Percentiles rank a stretch among this genome's conserved stretches.
Evolutionary conservation across 306 rosid genomes (phyloP).

Genomic region (Leucaena leucocephala): DNA sequence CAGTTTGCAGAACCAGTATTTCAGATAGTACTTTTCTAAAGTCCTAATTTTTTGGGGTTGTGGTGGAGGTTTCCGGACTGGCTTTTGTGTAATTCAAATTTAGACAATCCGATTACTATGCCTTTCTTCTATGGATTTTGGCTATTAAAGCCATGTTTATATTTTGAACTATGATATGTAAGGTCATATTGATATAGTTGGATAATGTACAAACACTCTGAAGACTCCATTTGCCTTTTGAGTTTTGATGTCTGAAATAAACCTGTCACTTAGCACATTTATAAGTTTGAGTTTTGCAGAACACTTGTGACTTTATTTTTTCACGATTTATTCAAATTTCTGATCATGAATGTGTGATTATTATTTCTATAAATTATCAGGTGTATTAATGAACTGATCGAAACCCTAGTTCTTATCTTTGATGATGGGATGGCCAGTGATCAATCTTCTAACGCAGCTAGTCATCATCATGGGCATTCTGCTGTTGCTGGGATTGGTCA

Average conservation of each 20-base stretch:
- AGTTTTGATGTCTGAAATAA: constrained; percentile 23
- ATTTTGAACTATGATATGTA: not conserved
- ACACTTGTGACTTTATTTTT: constrained; percentile 2
- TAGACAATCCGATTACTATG: not conserved
- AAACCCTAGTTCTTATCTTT: constrained; percentile 59
- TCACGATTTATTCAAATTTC: constrained; percentile 21
- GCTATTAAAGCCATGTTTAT: constrained; percentile 1
- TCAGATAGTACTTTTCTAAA: not conserved
- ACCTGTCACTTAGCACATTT: constrained; percentile 6
- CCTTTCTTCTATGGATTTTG: constrained; percentile 9
- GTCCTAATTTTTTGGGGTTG: not conserved
- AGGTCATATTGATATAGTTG: constrained; percentile 2
- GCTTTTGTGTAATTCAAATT: constrained; percentile 11
- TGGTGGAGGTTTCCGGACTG: not conserved
- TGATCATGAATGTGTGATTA: constrained; percentile 14
- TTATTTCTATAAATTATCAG: constrained; percentile 48
- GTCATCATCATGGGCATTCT: constrained; percentile 54
- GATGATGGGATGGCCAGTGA: constrained; percentile 51
- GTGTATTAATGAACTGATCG: constrained; percentile 83
- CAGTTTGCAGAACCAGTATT: constrained; percentile 17
- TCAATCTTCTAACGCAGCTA: constrained; percentile 51
- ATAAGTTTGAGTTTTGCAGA: not conserved
- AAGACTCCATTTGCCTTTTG: constrained; percentile 4
- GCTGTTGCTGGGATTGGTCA: constrained; percentile 31
- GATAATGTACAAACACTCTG: not conserved